A percentile compares a stretch with the other conserved stretches of the same genome.
phyloP scores from a whole-genome alignment of 1,284 basidiomycete species.

The Spongispora temasekensis region DNA sequence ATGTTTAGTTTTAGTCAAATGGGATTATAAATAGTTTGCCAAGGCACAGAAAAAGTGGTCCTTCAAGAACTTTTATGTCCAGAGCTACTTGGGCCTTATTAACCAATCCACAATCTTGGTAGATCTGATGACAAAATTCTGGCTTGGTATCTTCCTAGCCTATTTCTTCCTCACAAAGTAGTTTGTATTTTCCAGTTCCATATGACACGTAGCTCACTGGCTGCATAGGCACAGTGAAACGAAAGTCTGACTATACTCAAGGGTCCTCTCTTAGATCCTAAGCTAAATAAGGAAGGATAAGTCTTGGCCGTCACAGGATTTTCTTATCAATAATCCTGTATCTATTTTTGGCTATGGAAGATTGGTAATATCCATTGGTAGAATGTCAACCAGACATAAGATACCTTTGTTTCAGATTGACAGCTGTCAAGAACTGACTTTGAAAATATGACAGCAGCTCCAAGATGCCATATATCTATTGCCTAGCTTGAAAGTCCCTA shows the following conservation, averaged over 20 bases:
- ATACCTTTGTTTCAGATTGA: background rate
- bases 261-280: background rate
- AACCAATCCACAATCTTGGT: background rate
- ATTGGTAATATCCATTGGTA: background rate
- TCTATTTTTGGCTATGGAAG: background rate
- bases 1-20: background rate
- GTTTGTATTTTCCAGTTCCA: background rate
- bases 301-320: background rate
- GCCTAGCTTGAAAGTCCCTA: background rate
- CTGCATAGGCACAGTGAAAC: background rate
- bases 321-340: background rate
- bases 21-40: background rate
- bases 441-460: background rate
- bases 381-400: background rate
- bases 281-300: background rate
- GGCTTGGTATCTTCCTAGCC: background rate
- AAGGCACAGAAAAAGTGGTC: background rate
- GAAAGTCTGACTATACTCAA: background rate
- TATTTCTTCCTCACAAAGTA: background rate
- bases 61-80: background rate
- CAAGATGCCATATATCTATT: background rate
- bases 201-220: background rate
- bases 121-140: background rate
- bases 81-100: background rate
- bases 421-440: background rate